These are phyloP conservation scores for Garcia nutans DNA, from an alignment of 345 rosid genomes.

Conservation along the genomic window DNA sequence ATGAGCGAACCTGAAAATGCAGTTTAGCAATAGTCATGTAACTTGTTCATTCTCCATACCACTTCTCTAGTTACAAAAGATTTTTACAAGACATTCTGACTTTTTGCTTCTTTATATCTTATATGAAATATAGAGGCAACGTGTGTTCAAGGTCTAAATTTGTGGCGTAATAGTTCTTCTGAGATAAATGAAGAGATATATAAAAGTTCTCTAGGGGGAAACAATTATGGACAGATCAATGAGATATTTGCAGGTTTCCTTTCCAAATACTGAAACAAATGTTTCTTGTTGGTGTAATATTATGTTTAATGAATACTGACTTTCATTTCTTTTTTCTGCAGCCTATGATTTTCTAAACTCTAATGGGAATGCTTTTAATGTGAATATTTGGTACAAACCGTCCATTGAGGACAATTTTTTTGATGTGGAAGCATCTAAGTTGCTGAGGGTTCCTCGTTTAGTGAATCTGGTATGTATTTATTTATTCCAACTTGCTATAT, in stretches of 20 bases:
- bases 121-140: conserved; percentile 37
- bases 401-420: conserved; percentile 19
- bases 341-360: conserved; percentile 81
- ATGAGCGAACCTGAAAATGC: not conserved
- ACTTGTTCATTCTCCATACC: not conserved
- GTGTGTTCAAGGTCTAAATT: conserved; percentile 54
- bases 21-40: not conserved
- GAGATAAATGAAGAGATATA: conserved; percentile 68
- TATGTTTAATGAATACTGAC: conserved; percentile 8
- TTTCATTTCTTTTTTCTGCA: conserved; percentile 32
- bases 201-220: conserved; percentile 61
- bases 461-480: conserved; percentile 67
- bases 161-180: conserved; percentile 64
- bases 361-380: conserved; percentile 47
- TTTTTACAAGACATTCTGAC: conserved; percentile 2
- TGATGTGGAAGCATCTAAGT: not conserved
- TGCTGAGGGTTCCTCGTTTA: conserved; percentile 66
- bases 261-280: conserved; percentile 6
- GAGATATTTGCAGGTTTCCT: conserved; percentile 69
- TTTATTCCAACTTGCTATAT: not conserved
- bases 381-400: conserved; percentile 77
- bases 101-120: not conserved
- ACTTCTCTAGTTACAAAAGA: not conserved
- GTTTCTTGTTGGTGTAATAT: conserved; percentile 2
- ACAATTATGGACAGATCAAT: conserved; percentile 47